Evolutionary conservation across 202 grass and related monocot genomes (phyloP).

Genomic region (Schoenoplectus triqueter): DNA sequence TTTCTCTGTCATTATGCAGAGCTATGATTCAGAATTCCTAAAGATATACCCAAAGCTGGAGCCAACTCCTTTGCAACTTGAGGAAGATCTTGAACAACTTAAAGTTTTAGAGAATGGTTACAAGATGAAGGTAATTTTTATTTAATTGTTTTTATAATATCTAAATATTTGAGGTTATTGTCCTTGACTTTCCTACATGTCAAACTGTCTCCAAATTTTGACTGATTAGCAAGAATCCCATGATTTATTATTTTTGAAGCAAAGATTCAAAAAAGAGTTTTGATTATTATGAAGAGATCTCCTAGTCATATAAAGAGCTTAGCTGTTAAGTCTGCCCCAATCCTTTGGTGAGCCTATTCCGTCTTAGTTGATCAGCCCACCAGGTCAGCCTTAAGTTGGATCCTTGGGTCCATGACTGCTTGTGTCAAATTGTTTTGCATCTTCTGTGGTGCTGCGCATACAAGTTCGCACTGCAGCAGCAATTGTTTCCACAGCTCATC

Average conservation of each 20-base stretch:
- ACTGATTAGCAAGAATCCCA: neutral
- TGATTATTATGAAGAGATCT: neutral
- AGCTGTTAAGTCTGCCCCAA: neutral
- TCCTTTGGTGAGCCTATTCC: neutral
- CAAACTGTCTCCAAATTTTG: neutral
- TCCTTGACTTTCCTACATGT: neutral
- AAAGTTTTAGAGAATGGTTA: conserved; percentile 96
- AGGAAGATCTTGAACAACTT: conserved; percentile 94
- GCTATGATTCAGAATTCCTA: conserved; percentile 81
- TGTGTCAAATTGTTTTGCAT: neutral
- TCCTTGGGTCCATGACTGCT: neutral
- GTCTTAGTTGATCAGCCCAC: neutral
- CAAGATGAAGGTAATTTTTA: conserved; percentile 83
- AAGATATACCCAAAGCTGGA: conserved; percentile 75
- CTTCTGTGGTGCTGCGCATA: neutral
- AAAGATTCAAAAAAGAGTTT: neutral
- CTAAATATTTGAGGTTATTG: conserved; percentile 1
- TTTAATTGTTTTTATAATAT: conserved; percentile 32
- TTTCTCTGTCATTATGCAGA: conserved; percentile 42
- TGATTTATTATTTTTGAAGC: conserved; percentile 1
- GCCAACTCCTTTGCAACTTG: conserved; percentile 74
- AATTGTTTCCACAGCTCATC: too few relatives aligned
- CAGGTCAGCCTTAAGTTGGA: neutral
- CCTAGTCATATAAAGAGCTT: neutral
- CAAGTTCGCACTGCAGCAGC: neutral